These are phyloP conservation scores for Phialocephala sp. DNA, from an alignment of 2,329 filamentous ascomycete genomes.

Conservation along the genomic window DNA sequence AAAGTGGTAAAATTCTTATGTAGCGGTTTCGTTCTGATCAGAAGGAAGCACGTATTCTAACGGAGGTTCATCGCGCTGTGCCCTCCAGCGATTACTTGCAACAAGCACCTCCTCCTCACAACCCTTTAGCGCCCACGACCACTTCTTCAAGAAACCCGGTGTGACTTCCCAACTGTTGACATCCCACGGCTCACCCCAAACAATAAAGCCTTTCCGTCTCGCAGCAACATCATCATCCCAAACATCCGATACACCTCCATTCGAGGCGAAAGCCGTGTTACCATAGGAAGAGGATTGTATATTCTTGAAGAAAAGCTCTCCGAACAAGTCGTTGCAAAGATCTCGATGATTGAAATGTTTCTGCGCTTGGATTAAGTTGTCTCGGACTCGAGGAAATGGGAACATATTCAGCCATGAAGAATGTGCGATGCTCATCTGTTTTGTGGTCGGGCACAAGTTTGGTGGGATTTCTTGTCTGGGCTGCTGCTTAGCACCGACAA, in stretches of 20 bases:
- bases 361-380: slow-evolving; percentile 32
- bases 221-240: slow-evolving; percentile 28
- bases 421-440: slow-evolving; percentile 30
- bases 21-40: neutral
- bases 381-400: slow-evolving; percentile 31
- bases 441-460: slow-evolving; percentile 26
- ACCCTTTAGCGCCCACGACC: slow-evolving; percentile 29
- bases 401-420: slow-evolving; percentile 35
- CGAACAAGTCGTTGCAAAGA: slow-evolving; percentile 32
- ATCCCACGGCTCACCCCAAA: slow-evolving; percentile 33
- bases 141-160: slow-evolving; percentile 31
- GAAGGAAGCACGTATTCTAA: neutral
- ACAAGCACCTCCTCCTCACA: slow-evolving; percentile 29
- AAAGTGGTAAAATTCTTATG: too few relatives aligned
- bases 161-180: slow-evolving; percentile 32
- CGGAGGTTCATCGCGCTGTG: slow-evolving; percentile 19
- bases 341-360: slow-evolving; percentile 31
- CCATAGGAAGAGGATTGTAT: neutral
- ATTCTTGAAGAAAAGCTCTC: slow-evolving; percentile 25
- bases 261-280: neutral
- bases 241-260: neutral
- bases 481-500: slow-evolving; percentile 20
- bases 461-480: slow-evolving; percentile 19
- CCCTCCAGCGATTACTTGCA: slow-evolving; percentile 33
- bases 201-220: slow-evolving; percentile 27